Percentiles rank a stretch among this genome's conserved stretches.
phyloP scores from a whole-genome alignment of 306 rosid species.

The Vigna nakashimae region DNA sequence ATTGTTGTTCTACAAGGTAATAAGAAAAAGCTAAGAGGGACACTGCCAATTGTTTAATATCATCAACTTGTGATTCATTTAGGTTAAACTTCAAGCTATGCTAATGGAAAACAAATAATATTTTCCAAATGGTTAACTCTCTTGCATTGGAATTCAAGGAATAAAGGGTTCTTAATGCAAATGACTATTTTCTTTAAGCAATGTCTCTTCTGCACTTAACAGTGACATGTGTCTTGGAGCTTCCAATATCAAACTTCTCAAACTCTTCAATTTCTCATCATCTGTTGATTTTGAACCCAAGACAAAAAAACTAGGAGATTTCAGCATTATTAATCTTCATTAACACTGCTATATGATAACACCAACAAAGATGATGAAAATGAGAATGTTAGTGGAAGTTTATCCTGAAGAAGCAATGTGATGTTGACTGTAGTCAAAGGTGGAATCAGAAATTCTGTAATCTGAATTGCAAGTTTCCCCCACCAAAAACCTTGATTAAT shows the following conservation, averaged over 20 bases:
- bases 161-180: slow-evolving; percentile 37
- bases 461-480: slow-evolving; percentile 65
- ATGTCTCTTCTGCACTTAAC: slow-evolving; percentile 43
- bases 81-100: slow-evolving; percentile 54
- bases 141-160: slow-evolving; percentile 85
- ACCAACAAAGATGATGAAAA: slow-evolving; percentile 30
- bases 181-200: slow-evolving; percentile 60
- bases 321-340: slow-evolving; percentile 12
- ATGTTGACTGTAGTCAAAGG: slow-evolving; percentile 49
- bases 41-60: slow-evolving; percentile 10
- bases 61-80: slow-evolving; percentile 32
- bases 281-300: neutral
- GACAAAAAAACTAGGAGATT: neutral
- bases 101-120: slow-evolving; percentile 17
- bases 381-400: slow-evolving; percentile 46
- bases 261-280: slow-evolving; percentile 19
- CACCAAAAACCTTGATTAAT: slow-evolving; percentile 38
- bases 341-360: neutral
- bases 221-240: slow-evolving; percentile 35
- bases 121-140: slow-evolving; percentile 32
- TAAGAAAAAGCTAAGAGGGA: neutral
- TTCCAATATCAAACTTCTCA: neutral
- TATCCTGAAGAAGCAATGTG: slow-evolving; percentile 63
- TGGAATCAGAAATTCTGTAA: slow-evolving; percentile 45
- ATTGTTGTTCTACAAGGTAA: neutral